Evolutionary conservation across 2,329 filamentous ascomycete genomes (phyloP).

Genomic region (Teratosphaeria zuluensis): DNA sequence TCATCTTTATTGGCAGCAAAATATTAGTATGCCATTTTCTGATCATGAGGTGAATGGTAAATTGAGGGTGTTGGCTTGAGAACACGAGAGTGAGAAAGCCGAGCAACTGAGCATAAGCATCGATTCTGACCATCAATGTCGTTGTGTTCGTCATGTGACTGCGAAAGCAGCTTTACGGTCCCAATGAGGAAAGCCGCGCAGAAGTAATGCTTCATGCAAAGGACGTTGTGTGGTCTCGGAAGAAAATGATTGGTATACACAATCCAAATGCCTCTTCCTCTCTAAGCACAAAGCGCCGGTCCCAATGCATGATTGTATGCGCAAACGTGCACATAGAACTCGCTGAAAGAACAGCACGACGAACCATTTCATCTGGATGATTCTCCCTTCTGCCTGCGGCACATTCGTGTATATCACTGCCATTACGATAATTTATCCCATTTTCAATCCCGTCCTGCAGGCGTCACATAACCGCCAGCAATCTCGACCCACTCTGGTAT

Average conservation of each 20-base stretch:
- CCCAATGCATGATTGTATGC: neutral
- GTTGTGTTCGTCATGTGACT: neutral
- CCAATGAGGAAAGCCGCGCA: neutral
- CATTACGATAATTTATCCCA: neutral
- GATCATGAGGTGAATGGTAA: neutral
- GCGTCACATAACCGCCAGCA: constrained; percentile 69
- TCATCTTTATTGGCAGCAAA: too few relatives aligned
- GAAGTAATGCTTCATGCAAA: neutral
- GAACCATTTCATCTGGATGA: neutral
- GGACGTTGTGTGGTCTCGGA: neutral
- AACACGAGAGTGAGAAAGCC: neutral
- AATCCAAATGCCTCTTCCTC: neutral
- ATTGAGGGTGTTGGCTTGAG: neutral
- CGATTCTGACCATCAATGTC: neutral
- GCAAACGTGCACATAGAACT: neutral
- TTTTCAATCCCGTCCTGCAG: constrained; percentile 8
- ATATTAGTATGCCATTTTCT: too few relatives aligned
- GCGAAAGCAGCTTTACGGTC: neutral
- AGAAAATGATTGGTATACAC: neutral
- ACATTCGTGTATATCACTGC: neutral
- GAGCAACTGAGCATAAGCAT: neutral
- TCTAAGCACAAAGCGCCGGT: neutral
- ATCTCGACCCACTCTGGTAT: constrained; percentile 95
- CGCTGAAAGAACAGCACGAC: neutral
- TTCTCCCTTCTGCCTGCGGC: neutral